Conservation (phyloP, 129 eudicot genomes). For the Escallonia herrerae region DNA sequence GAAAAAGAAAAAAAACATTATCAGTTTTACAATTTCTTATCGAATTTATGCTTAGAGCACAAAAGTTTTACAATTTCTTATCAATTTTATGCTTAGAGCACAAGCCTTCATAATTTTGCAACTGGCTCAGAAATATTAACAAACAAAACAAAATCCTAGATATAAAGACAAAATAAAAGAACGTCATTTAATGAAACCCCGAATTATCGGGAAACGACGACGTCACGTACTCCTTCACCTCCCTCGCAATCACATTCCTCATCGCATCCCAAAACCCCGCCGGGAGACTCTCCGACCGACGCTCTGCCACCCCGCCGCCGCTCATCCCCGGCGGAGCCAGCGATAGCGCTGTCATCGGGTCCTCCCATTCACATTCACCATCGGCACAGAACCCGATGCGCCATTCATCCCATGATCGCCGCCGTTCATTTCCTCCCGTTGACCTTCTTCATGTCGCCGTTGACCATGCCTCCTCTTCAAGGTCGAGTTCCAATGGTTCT, state of each 20-base stretch:
- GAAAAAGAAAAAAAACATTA: too few relatives aligned
- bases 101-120: too few relatives aligned
- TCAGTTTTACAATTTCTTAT: too few relatives aligned
- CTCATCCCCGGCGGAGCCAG: constrained; percentile 65
- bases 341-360: constrained; percentile 54
- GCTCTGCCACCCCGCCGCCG: constrained; percentile 21
- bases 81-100: too few relatives aligned
- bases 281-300: constrained; percentile 32
- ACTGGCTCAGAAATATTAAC: too few relatives aligned
- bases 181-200: constrained; percentile 27
- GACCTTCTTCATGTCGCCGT: neutral
- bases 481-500: constrained; percentile 76
- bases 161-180: neutral
- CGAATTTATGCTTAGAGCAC: too few relatives aligned
- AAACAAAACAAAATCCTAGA: too few relatives aligned
- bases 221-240: constrained; percentile 64
- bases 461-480: constrained; percentile 33
- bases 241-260: constrained; percentile 60
- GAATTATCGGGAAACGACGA: constrained; percentile 48
- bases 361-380: constrained; percentile 8
- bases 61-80: too few relatives aligned
- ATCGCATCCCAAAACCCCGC: constrained; percentile 46
- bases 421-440: constrained; percentile 10
- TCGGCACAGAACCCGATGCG: constrained; percentile 19
- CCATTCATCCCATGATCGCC: constrained; percentile 8